phyloP scores from a whole-genome alignment of 495 filamentous ascomycete genomes.

The Terfezia boudieri region DNA sequence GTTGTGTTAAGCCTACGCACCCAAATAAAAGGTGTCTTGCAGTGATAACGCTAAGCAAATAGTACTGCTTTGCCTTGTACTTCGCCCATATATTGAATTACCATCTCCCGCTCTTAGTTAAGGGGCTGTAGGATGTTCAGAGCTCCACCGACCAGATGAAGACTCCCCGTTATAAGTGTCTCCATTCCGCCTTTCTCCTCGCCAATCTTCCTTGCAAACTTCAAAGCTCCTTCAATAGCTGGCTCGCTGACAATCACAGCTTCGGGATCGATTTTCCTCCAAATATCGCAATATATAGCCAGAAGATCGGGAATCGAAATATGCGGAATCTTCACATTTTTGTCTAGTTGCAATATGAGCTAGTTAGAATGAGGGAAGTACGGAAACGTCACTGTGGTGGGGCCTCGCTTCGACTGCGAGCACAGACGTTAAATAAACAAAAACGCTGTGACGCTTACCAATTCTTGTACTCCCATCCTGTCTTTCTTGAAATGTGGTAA shows the following conservation, averaged over 20 bases:
- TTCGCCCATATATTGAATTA: too few relatives aligned
- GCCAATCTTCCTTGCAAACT: slow-evolving; percentile 12
- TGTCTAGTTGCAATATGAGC: slow-evolving; percentile 8
- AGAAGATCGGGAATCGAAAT: slow-evolving; percentile 16
- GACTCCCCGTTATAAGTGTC: slow-evolving; percentile 37
- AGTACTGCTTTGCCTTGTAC: too few relatives aligned
- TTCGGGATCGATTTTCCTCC: slow-evolving; percentile 14
- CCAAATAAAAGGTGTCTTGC: too few relatives aligned
- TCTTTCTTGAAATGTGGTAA: slow-evolving; percentile 10
- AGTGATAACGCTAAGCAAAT: too few relatives aligned
- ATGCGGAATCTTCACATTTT: slow-evolving; percentile 10
- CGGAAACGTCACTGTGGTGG: too few relatives aligned
- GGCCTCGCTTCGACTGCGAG: too few relatives aligned
- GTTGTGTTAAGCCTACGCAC: too few relatives aligned
- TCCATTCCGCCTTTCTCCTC: slow-evolving; percentile 16
- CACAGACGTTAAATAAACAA: too few relatives aligned
- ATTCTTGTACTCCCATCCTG: not conserved
- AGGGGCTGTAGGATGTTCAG: slow-evolving; percentile 19
- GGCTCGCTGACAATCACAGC: slow-evolving; percentile 10
- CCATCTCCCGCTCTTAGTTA: too few relatives aligned
- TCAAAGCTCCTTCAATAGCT: not conserved
- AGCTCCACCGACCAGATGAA: slow-evolving; percentile 38
- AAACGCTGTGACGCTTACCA: not conserved
- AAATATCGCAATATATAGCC: slow-evolving; percentile 13
- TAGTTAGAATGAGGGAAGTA: too few relatives aligned